Evolutionary conservation across 352 stramenopile genomes (phyloP).

Genomic region (Globisporangium takayamanum): DNA sequence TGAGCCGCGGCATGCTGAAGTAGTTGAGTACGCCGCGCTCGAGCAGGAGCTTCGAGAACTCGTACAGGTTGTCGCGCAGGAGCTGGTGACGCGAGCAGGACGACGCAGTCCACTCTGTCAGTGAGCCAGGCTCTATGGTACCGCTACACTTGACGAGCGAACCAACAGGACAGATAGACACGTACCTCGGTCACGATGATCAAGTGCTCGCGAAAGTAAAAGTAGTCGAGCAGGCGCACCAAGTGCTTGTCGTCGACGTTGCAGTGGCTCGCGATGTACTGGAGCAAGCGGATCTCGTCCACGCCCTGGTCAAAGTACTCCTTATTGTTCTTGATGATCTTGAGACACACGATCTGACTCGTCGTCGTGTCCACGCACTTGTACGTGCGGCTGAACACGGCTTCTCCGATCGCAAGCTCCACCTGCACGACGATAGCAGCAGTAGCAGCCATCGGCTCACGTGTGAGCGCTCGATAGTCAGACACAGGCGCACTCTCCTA

Average conservation of each 20-base stretch:
- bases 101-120: neutral
- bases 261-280: conserved; percentile 66
- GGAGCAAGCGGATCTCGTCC: conserved; percentile 72
- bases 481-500: neutral
- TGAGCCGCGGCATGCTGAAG: conserved; percentile 91
- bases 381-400: conserved; percentile 81
- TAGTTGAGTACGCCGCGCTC: conserved; percentile 85
- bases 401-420: conserved; percentile 67
- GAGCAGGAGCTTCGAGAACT: conserved; percentile 90
- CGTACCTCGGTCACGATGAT: conserved; percentile 96
- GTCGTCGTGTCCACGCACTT: conserved; percentile 57
- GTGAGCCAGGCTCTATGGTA: neutral
- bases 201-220: conserved; percentile 94
- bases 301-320: conserved; percentile 98
- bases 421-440: conserved; percentile 27
- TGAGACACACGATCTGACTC: conserved; percentile 91
- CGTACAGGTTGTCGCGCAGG: conserved; percentile 96
- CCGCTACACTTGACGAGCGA: neutral
- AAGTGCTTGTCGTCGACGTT: conserved; percentile 91
- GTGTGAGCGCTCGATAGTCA: conserved; percentile 1
- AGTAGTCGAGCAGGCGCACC: conserved; percentile 92
- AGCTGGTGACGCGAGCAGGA: conserved; percentile 40
- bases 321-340: conserved; percentile 99
- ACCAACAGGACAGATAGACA: conserved; percentile 1
- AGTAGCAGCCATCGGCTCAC: conserved; percentile 29